phyloP scores from a whole-genome alignment of 257 asterid genomes.

The Penstemon davidsonii region DNA sequence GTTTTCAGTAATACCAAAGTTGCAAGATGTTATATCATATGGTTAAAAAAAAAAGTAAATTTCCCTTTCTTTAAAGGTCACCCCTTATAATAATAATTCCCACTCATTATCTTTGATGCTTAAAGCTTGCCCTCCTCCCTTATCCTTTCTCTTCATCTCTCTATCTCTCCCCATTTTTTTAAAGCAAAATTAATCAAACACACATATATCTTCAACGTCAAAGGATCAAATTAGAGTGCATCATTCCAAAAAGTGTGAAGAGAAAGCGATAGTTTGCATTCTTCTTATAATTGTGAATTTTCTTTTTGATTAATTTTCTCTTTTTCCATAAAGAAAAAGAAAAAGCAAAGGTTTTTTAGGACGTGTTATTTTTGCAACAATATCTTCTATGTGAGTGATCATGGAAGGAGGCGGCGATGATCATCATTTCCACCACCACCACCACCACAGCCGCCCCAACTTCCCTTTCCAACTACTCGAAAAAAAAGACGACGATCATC shows the following conservation, averaged over 20 bases:
- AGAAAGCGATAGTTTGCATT: conserved; percentile 7
- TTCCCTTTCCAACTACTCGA: conserved; percentile 90
- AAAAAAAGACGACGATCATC: conserved; percentile 61
- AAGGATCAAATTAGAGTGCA: conserved; percentile 36
- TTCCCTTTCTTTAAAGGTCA: conserved; percentile 65
- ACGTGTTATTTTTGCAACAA: conserved; percentile 21
- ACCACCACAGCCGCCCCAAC: conserved; percentile 49
- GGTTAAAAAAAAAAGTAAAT: too few species aligned
- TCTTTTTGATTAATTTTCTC: neutral
- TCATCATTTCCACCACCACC: conserved; percentile 64
- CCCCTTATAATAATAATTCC: conserved; percentile 63
- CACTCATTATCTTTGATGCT: conserved; percentile 97
- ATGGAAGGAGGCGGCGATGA: conserved; percentile 90
- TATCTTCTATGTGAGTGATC: conserved; percentile 37
- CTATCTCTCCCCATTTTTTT: conserved; percentile 25
- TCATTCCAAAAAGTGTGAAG: conserved; percentile 32
- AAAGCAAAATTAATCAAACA: conserved; percentile 27
- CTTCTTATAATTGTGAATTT: neutral
- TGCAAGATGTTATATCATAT: too few species aligned
- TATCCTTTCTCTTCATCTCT: conserved; percentile 43
- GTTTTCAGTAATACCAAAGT: too few species aligned
- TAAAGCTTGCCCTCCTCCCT: conserved; percentile 64
- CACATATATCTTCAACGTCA: conserved; percentile 30
- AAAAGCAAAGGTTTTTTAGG: conserved; percentile 21
- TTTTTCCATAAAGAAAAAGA: conserved; percentile 11